phyloP scores from a whole-genome alignment of 495 filamentous ascomycete genomes.

The Neurospora sp. region DNA sequence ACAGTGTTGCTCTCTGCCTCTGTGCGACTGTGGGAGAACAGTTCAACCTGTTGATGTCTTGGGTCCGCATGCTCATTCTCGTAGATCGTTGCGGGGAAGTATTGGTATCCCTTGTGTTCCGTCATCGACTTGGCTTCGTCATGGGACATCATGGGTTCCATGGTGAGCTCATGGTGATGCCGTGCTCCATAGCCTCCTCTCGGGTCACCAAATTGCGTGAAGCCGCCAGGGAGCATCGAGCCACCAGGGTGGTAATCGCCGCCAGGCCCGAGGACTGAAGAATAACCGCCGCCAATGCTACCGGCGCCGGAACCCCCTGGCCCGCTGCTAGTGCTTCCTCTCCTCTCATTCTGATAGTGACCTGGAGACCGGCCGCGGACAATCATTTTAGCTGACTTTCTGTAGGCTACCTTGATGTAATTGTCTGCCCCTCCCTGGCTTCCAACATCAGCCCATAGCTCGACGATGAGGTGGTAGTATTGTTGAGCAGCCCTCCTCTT shows the following conservation, averaged over 20 bases:
- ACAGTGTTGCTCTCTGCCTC: constrained; percentile 24
- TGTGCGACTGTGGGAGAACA: constrained; percentile 28
- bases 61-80: constrained; percentile 25
- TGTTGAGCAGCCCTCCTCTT: constrained; percentile 87
- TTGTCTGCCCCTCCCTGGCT: constrained; percentile 28
- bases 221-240: constrained; percentile 23
- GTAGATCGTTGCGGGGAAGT: constrained; percentile 37
- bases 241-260: constrained; percentile 26
- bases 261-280: constrained; percentile 23
- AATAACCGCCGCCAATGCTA: constrained; percentile 37
- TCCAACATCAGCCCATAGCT: constrained; percentile 71
- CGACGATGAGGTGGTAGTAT: constrained; percentile 86
- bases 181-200: constrained; percentile 28
- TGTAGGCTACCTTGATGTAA: constrained; percentile 71
- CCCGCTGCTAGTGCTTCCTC: constrained; percentile 65
- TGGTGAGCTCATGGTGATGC: constrained; percentile 33
- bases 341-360: constrained; percentile 79
- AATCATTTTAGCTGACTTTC: constrained; percentile 78
- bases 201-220: constrained; percentile 26
- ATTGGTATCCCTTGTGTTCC: constrained; percentile 34
- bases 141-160: constrained; percentile 33
- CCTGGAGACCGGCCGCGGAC: constrained; percentile 88
- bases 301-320: constrained; percentile 49
- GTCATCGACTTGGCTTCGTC: constrained; percentile 38
- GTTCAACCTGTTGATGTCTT: constrained; percentile 31